Base-by-base conservation (phyloP, 2,329 filamentous ascomycete genomes). In the Neonectria punicea region DNA sequence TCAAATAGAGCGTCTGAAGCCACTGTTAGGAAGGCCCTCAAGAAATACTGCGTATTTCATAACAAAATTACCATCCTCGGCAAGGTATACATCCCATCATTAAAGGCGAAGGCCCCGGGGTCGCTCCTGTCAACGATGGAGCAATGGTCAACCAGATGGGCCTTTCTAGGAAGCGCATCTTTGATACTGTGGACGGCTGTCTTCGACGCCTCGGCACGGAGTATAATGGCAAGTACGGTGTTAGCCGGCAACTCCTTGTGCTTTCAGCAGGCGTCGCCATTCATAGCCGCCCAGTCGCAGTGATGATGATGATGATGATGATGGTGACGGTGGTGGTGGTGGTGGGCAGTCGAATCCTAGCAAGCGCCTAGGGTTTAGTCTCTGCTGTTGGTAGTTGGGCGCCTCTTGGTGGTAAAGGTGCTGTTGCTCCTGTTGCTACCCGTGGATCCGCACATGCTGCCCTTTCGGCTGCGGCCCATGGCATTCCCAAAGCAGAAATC, bases 101-200 rank as follows among this genome's bases (percentile, higher is more conserved):
- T 74, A 79, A 76, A 74, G 78, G 77, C 30, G 75, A 77, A 36
- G 58, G 58, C n/a, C 71, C 71, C 4, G 73, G 78, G n/a, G 75
- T 78, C 8, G 66, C 74, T 5, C 80, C 81, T 43, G 70, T 75
- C 32, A 77, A 77, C 53, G 74, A 77, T 13, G 75, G 75, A 4
- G 56, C 72, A 1, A 46, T 71, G 8, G 75, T 78, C 43, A 78
- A 77, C 25, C 74, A 75, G 63, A 75, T 77, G 28, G 89, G 90
- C 0, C 79, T 92, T 28, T 88, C 85, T 18, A 81, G 90, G 46
- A 86, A 87, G 72, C 85, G 88, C 63, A 90, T 92, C 70, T 87
- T 92, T 73, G 85, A 89, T 68, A 86, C 87, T 0, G 89, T 92
- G 16, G 84, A 91, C 25, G 84, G 81, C 44, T 89, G 85, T 60